These are phyloP conservation scores for Medicago ruthenica DNA, from an alignment of 306 rosid species.

Conservation along the genomic window DNA sequence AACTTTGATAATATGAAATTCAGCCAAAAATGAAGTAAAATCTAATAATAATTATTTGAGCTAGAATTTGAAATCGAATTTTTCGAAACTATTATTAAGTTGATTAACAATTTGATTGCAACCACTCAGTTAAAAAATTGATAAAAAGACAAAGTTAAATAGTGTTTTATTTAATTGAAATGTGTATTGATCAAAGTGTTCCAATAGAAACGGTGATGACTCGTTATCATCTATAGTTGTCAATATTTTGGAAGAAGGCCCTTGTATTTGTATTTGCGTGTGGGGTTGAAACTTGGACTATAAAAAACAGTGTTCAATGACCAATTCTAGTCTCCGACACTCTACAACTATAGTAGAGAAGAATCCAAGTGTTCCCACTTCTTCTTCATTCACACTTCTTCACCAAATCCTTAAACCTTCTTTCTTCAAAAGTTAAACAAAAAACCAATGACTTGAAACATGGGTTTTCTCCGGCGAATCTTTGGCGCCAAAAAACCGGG, in stretches of 20 bases:
- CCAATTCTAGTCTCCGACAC: conserved; percentile 41
- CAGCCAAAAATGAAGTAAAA: too few relatives aligned
- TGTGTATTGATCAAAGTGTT: not conserved
- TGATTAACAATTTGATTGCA: too few relatives aligned
- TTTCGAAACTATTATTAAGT: too few relatives aligned
- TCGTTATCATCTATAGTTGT: not conserved
- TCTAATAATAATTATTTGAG: too few relatives aligned
- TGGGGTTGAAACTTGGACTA: not conserved
- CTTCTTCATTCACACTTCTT: not conserved
- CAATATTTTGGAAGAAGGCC: not conserved
- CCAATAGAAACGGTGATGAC: not conserved
- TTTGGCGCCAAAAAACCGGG: conserved; percentile 62
- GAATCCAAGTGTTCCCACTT: conserved; percentile 28
- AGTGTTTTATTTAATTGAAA: not conserved
- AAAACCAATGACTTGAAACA: conserved; percentile 42
- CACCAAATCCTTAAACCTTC: not conserved
- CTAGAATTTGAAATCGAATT: too few relatives aligned
- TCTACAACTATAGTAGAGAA: not conserved
- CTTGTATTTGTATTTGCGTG: conserved; percentile 19
- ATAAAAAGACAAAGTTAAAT: not conserved
- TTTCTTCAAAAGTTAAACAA: not conserved
- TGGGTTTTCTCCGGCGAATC: conserved; percentile 95
- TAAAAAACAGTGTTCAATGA: not conserved
- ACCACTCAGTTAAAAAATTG: not conserved
- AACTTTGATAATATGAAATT: too few relatives aligned